Evolutionary conservation across 768 basidiomycete species (phyloP).

Genomic region (Mycena latifolia): DNA sequence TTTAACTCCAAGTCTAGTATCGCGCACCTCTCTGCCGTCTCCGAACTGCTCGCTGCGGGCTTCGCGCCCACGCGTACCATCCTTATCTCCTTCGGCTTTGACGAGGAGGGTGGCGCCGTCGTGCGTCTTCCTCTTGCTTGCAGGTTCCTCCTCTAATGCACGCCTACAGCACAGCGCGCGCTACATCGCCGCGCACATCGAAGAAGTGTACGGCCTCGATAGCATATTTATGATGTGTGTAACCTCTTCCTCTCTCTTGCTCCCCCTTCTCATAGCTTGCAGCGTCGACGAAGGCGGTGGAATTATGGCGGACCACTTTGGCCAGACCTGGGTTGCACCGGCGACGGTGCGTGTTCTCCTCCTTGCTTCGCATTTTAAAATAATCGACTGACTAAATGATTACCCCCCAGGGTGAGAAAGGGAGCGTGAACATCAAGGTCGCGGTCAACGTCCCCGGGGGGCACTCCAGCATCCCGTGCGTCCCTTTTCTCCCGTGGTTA

Average conservation of each 20-base stretch:
- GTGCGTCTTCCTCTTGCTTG: slow-evolving; percentile 33
- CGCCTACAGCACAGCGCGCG: slow-evolving; percentile 51
- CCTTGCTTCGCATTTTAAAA: no score
- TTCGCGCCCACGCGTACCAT: slow-evolving; percentile 34
- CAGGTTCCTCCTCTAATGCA: background rate
- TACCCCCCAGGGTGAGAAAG: slow-evolving; percentile 30
- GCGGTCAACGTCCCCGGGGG: slow-evolving; percentile 67
- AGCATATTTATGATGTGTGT: slow-evolving; percentile 66
- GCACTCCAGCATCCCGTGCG: slow-evolving; percentile 67
- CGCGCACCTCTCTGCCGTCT: slow-evolving; percentile 14
- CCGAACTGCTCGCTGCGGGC: slow-evolving; percentile 29
- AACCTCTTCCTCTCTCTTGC: no score
- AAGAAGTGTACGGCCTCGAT: slow-evolving; percentile 62
- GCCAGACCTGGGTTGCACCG: no score
- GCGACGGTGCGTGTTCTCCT: no score
- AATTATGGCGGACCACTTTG: no score
- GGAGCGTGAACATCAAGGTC: slow-evolving; percentile 45
- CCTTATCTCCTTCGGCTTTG: slow-evolving; percentile 61
- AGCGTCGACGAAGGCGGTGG: no score
- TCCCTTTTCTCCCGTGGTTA: no score
- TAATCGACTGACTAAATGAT: no score
- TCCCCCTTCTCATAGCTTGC: no score
- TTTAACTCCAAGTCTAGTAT: no score
- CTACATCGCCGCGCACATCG: slow-evolving; percentile 51
- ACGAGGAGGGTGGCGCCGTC: slow-evolving; percentile 60